phyloP scores from a whole-genome alignment of 75 land plant species.

The Picea glauca region DNA sequence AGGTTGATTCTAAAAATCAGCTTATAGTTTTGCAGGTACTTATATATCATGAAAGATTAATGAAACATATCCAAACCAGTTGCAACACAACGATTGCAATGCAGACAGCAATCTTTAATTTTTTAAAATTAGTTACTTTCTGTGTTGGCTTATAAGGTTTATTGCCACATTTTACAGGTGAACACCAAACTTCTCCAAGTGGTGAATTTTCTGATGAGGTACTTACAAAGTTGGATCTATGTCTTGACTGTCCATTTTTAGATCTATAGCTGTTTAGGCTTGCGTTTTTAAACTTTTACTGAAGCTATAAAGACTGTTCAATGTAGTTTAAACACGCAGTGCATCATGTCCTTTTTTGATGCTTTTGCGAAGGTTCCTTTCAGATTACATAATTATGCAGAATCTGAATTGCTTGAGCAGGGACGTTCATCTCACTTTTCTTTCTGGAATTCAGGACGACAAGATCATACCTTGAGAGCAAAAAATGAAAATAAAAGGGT shows the following conservation, averaged over 20 bases:
- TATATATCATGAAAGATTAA: no score
- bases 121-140: no score
- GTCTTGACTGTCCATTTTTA: neutral
- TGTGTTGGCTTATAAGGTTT: neutral
- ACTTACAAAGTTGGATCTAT: neutral
- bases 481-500: neutral
- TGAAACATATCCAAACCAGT: no score
- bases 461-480: constrained; percentile 6
- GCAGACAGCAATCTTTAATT: no score
- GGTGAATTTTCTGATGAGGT: constrained; percentile 2
- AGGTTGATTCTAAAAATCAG: no score
- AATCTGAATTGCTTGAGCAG: constrained; percentile 1
- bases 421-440: constrained; percentile 11
- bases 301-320: neutral
- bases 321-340: neutral
- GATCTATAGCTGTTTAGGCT: neutral
- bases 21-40: no score
- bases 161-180: neutral
- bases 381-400: neutral
- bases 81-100: no score
- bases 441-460: constrained; percentile 11
- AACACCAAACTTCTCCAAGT: neutral
- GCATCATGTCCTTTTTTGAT: neutral
- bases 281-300: neutral
- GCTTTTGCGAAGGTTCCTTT: neutral